A percentile compares a stretch with the other conserved stretches of the same genome.
Evolutionary conservation across 352 stramenopile species (phyloP).

Genomic region (Phytophthora capsici): DNA sequence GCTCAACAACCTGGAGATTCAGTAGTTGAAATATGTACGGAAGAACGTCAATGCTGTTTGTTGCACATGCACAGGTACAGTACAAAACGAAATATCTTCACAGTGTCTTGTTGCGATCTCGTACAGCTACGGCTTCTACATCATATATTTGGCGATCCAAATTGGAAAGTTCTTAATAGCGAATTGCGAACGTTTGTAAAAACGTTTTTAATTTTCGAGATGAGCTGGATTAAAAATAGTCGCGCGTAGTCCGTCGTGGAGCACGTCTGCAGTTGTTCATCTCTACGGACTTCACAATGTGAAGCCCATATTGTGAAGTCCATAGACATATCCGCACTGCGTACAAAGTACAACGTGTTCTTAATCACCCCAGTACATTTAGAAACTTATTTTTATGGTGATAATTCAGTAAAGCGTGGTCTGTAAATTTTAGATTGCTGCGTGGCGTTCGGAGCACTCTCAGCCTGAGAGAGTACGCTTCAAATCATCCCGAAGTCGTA

Average conservation of each 20-base stretch:
- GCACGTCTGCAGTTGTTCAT: too few relatives aligned
- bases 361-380: too few relatives aligned
- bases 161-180: too few relatives aligned
- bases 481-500: conserved; percentile 22
- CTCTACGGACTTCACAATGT: too few relatives aligned
- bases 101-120: background rate
- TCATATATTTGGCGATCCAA: too few relatives aligned
- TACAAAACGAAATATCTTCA: background rate
- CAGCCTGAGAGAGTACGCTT: conserved; percentile 19
- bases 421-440: conserved; percentile 1
- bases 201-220: conserved; percentile 1
- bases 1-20: background rate
- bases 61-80: background rate
- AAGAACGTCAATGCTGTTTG: background rate
- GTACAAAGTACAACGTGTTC: too few relatives aligned
- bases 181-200: conserved; percentile 1
- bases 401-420: background rate
- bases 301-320: too few relatives aligned
- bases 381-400: too few relatives aligned
- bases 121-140: too few relatives aligned
- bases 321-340: too few relatives aligned
- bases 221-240: conserved; percentile 4
- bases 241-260: background rate
- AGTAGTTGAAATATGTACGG: background rate
- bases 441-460: background rate